Percentiles rank a stretch among this genome's conserved stretches.
phyloP scores from a whole-genome alignment of 352 stramenopile genomes.

The Globisporangium middletonii region DNA sequence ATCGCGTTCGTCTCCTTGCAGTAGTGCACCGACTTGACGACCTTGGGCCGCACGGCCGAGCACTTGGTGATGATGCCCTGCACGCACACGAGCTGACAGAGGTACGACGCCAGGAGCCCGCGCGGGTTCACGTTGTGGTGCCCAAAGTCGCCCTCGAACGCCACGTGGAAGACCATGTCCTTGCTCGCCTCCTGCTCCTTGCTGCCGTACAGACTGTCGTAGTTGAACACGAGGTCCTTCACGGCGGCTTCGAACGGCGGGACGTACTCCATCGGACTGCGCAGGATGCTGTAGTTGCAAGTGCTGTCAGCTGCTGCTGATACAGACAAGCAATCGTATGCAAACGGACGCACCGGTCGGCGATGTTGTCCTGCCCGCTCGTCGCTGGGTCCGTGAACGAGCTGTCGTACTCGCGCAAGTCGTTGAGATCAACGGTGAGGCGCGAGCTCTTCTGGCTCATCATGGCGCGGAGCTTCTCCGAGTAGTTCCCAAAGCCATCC shows the following conservation, averaged over 20 bases:
- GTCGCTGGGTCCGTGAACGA: conserved; percentile 62
- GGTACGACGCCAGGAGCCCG: conserved; percentile 83
- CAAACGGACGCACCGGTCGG: conserved; percentile 27
- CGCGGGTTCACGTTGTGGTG: conserved; percentile 92
- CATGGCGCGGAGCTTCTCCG: conserved; percentile 77
- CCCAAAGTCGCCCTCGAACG: conserved; percentile 92
- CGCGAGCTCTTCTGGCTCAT: conserved; percentile 69
- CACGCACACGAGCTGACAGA: conserved; percentile 96
- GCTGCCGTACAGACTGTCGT: conserved; percentile 73
- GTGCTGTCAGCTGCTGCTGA: neutral
- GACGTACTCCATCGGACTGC: conserved; percentile 79
- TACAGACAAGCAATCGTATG: neutral
- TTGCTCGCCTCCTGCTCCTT: conserved; percentile 66
- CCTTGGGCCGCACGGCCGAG: conserved; percentile 96
- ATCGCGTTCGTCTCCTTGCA: conserved; percentile 94
- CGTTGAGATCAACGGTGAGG: conserved; percentile 87
- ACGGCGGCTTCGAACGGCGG: conserved; percentile 79
- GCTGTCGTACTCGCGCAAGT: conserved; percentile 88
- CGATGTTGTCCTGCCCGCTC: conserved; percentile 66
- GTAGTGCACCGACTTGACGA: conserved; percentile 97
- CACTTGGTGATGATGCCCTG: conserved; percentile 99
- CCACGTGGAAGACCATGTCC: conserved; percentile 84
- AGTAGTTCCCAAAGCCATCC: conserved; percentile 71
- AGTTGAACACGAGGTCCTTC: conserved; percentile 77
- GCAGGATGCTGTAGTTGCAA: conserved; percentile 32